Evolutionary conservation across 140 eudicot genomes (phyloP).

Genomic region (Oenanthe javanica): DNA sequence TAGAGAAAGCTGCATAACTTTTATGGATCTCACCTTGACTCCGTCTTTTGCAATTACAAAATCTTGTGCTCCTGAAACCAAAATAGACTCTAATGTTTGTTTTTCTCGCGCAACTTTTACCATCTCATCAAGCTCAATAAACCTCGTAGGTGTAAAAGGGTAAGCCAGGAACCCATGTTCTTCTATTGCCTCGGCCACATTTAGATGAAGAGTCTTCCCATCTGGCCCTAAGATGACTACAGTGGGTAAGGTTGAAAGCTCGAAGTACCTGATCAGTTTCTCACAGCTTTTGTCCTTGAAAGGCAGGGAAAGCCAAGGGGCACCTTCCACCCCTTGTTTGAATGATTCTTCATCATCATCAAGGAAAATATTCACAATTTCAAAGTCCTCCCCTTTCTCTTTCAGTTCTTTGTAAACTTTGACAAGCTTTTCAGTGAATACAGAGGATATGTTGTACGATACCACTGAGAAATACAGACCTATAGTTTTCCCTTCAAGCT

Average conservation of each 20-base stretch:
- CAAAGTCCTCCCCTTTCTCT: constrained; percentile 49
- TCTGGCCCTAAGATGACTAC: constrained; percentile 75
- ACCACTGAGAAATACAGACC: constrained; percentile 50
- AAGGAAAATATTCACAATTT: constrained; percentile 69
- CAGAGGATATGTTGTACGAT: constrained; percentile 22
- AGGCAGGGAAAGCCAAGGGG: constrained; percentile 78
- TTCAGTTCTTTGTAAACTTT: constrained; percentile 47
- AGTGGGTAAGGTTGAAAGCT: constrained; percentile 50
- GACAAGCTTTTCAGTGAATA: constrained; percentile 40
- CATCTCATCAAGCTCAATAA: constrained; percentile 72
- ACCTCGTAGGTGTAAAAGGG: constrained; percentile 75
- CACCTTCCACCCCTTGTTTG: constrained; percentile 24
- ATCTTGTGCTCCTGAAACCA: constrained; percentile 60
- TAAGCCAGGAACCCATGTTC: constrained; percentile 64
- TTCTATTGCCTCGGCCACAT: constrained; percentile 62
- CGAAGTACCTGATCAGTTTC: constrained; percentile 62
- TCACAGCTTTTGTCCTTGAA: constrained; percentile 53
- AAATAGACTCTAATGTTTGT: constrained; percentile 69
- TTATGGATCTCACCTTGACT: constrained; percentile 33
- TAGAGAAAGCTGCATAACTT: not conserved
- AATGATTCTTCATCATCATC: constrained; percentile 48
- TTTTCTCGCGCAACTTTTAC: constrained; percentile 67
- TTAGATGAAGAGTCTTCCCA: constrained; percentile 76
- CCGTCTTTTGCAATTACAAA: constrained; percentile 65
- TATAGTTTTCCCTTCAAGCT: constrained; percentile 77